Conservation (phyloP, 2,329 filamentous ascomycete species). For the Alternaria rosae region DNA sequence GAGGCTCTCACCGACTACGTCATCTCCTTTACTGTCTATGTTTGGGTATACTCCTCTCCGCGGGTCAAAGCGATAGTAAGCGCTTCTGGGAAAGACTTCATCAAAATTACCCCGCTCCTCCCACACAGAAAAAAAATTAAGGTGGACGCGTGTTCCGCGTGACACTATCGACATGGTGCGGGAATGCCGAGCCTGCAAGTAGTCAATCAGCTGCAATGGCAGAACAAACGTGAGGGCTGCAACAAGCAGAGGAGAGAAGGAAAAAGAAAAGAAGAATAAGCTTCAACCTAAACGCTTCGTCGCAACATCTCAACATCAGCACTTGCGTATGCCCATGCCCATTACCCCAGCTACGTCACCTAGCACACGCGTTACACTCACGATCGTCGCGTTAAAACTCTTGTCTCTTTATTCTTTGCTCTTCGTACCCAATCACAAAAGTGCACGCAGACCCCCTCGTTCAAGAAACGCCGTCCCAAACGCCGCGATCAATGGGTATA, state of each 20-base stretch:
- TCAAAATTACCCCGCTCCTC: constrained; percentile 1
- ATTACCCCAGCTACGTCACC: neutral
- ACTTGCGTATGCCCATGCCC: neutral
- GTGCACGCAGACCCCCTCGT: neutral
- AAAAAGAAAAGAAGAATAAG: neutral
- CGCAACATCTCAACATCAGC: neutral
- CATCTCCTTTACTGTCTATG: constrained; percentile 2
- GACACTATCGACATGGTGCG: neutral
- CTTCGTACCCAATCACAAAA: constrained; percentile 1
- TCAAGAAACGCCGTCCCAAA: constrained; percentile 9
- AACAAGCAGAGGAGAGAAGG: neutral
- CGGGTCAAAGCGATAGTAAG: neutral
- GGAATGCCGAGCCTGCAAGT: neutral
- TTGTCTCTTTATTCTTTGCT: neutral
- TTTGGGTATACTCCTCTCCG: neutral
- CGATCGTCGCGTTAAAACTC: neutral
- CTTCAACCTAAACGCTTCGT: neutral
- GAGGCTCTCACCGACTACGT: constrained; percentile 35
- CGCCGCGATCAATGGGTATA: constrained; percentile 36
- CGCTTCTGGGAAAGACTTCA: neutral
- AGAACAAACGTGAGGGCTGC: neutral
- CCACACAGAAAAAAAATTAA: neutral
- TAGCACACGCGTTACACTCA: neutral
- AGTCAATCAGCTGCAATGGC: constrained; percentile 3
- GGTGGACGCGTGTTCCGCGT: neutral